A percentile compares a stretch with the other conserved stretches of the same genome.
Conservation (phyloP, 495 filamentous ascomycete species). For the Talaromyces adpressus region DNA sequence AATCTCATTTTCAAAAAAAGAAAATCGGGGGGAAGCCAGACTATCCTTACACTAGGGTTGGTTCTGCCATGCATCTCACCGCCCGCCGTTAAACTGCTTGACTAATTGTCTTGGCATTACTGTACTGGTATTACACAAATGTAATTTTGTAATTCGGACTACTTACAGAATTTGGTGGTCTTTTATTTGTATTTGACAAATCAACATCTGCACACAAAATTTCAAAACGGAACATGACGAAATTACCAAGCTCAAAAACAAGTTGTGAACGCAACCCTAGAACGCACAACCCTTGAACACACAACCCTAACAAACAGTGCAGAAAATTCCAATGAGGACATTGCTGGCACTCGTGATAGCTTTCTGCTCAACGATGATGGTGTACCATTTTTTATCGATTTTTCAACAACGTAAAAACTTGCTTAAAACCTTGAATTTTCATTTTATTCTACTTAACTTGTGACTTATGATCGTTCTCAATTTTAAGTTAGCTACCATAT, state of each 20-base stretch:
- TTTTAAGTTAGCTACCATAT: too few species aligned
- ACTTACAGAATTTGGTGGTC: neutral
- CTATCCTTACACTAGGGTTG: conserved; percentile 6
- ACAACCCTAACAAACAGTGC: neutral
- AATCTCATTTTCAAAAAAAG: neutral
- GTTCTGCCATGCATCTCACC: neutral
- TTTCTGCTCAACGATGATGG: too few species aligned
- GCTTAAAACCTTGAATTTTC: too few species aligned
- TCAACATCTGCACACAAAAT: neutral
- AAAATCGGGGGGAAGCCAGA: neutral
- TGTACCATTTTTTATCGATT: too few species aligned
- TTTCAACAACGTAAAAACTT: too few species aligned
- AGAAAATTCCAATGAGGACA: too few species aligned
- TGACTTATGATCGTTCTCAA: too few species aligned
- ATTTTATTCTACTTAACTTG: too few species aligned
- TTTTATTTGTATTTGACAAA: neutral
- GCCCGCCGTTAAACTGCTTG: neutral
- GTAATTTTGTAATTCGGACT: neutral
- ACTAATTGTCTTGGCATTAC: neutral
- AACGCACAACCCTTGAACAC: neutral
- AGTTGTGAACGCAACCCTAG: neutral
- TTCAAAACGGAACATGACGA: neutral
- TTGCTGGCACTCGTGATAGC: too few species aligned
- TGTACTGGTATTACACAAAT: neutral
- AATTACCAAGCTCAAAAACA: neutral